Percentiles rank a stretch among this genome's conserved stretches.
Evolutionary conservation across 352 stramenopile species (phyloP).

Genomic region (Phytophthora kernoviae): DNA sequence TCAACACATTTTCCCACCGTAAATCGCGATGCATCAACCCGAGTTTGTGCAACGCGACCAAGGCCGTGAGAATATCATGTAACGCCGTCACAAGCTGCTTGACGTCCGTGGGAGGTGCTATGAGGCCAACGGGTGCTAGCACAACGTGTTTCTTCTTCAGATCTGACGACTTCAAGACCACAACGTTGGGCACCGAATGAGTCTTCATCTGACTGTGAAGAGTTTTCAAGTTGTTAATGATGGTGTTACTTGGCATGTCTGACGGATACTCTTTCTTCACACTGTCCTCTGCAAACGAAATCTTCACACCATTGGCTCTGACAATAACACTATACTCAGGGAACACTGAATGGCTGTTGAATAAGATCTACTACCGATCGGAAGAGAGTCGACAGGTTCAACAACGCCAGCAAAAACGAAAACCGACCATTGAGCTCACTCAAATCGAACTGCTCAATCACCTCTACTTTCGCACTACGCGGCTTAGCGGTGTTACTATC

Average conservation of each 20-base stretch:
- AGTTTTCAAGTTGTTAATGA: not conserved
- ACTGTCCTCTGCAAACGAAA: not conserved
- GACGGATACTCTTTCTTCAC: not conserved
- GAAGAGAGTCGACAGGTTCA: constrained; percentile 26
- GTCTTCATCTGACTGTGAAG: not conserved
- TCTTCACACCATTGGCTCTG: not conserved
- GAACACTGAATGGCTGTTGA: not conserved
- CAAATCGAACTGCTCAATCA: constrained; percentile 19
- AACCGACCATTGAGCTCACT: constrained; percentile 15
- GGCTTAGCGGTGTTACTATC: constrained; percentile 1
- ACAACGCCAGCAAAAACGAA: constrained; percentile 17
- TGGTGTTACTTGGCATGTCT: not conserved
- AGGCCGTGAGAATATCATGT: not conserved
- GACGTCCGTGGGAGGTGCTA: not conserved
- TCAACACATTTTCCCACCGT: not conserved
- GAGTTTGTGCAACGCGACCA: not conserved
- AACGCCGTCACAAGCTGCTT: not conserved
- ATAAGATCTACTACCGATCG: not conserved
- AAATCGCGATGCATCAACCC: not conserved
- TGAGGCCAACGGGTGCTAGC: not conserved
- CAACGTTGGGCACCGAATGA: not conserved
- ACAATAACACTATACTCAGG: not conserved
- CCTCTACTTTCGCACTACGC: constrained; percentile 16
- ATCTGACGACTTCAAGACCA: not conserved
- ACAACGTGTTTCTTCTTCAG: not conserved